Evolutionary conservation across 1,284 basidiomycete genomes (phyloP).

Genomic region (Trichosporon faecale): DNA sequence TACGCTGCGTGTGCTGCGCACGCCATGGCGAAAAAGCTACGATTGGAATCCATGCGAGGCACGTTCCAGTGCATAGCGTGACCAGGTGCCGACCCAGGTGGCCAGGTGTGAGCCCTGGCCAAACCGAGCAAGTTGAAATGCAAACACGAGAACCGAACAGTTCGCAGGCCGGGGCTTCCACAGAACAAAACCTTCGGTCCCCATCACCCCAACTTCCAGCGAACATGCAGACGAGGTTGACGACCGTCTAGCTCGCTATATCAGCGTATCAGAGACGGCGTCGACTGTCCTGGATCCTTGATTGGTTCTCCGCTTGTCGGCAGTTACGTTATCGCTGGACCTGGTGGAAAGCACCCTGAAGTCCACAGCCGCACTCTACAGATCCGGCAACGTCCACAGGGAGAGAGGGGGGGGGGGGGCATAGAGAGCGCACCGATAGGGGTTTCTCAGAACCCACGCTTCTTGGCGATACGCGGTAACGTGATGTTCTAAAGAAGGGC

Average conservation of each 20-base stretch:
- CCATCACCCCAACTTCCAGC: not conserved
- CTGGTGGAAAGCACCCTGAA: not conserved
- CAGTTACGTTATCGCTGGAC: not conserved
- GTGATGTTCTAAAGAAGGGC: not conserved
- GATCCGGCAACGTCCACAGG: not conserved
- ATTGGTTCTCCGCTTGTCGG: not conserved
- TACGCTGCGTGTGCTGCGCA: too few species aligned
- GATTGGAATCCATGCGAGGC: not conserved
- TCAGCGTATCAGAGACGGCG: too few species aligned
- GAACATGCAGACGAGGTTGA: not conserved
- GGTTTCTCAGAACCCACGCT: not conserved
- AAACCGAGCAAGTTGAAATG: not conserved
- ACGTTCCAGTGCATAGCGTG: not conserved
- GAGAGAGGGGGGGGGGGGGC: too few species aligned
- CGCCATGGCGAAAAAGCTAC: not conserved
- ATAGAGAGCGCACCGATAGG: too few species aligned
- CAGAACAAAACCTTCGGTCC: not conserved
- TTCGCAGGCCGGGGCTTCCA: not conserved
- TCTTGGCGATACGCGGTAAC: not conserved
- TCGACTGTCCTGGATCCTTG: too few species aligned
- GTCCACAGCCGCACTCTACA: not conserved
- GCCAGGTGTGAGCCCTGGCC: not conserved
- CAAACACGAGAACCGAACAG: not conserved
- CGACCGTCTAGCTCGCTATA: not conserved
- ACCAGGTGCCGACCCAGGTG: too few species aligned